Evolutionary conservation across 2,329 filamentous ascomycete genomes (phyloP).

Genomic region (Aspergillus sp.): DNA sequence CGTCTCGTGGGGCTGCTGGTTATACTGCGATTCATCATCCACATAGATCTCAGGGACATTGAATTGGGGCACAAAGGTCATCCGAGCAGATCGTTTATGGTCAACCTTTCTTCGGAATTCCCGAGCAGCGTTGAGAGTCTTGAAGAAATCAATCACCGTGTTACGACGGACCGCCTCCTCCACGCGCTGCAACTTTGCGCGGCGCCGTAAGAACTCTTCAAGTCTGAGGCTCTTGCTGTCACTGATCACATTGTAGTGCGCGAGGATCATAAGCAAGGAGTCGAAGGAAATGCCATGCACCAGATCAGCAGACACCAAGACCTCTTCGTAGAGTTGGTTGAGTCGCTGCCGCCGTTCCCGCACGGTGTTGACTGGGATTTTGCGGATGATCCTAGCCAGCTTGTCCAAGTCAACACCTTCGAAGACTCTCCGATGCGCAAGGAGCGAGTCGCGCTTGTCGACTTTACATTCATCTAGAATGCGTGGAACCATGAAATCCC

Average conservation of each 20-base stretch:
- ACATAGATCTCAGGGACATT: constrained; percentile 88
- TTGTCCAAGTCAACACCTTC: constrained; percentile 69
- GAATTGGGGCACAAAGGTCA: constrained; percentile 76
- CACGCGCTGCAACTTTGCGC: constrained; percentile 86
- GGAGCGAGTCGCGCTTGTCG: constrained; percentile 50
- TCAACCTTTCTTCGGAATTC: constrained; percentile 76
- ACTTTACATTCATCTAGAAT: constrained; percentile 82
- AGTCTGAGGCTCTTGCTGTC: constrained; percentile 94
- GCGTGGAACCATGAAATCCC: constrained; percentile 80
- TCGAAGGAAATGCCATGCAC: constrained; percentile 90
- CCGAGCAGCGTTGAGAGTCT: constrained; percentile 84
- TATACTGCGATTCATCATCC: constrained; percentile 65
- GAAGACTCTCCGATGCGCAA: constrained; percentile 39
- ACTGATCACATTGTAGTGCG: constrained; percentile 98
- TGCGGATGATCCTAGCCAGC: constrained; percentile 69
- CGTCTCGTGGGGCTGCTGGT: constrained; percentile 20
- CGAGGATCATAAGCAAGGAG: constrained; percentile 87
- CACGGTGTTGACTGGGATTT: constrained; percentile 74
- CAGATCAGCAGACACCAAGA: constrained; percentile 87
- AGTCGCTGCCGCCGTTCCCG: constrained; percentile 73
- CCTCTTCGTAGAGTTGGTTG: constrained; percentile 96
- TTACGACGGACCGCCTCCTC: constrained; percentile 91
- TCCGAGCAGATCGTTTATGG: constrained; percentile 69
- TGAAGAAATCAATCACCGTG: constrained; percentile 91
- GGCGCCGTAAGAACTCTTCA: constrained; percentile 89